Evolutionary conservation across 2,329 filamentous ascomycete genomes (phyloP).

Genomic region (Ambrosiella beaveri): DNA sequence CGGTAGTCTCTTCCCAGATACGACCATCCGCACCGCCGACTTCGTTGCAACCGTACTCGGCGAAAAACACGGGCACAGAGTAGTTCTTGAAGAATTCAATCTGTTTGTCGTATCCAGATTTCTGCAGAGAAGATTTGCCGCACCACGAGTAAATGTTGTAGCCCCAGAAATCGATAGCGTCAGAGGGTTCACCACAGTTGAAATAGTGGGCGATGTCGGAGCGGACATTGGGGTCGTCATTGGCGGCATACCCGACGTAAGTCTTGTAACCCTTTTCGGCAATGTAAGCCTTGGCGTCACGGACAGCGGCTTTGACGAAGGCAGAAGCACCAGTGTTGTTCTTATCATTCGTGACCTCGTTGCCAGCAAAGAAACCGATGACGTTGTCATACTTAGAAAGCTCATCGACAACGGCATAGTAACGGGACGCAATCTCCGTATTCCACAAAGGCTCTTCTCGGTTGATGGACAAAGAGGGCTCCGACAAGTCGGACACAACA

Average conservation of each 20-base stretch:
- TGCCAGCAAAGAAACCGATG: conserved; percentile 95
- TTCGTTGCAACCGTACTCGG: conserved; percentile 92
- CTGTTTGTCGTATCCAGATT: conserved; percentile 67
- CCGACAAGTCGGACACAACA: conserved; percentile 75
- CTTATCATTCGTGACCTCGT: conserved; percentile 80
- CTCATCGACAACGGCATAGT: conserved; percentile 67
- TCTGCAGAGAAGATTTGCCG: conserved; percentile 57
- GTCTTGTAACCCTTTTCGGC: conserved; percentile 63
- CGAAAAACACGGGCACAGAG: conserved; percentile 92
- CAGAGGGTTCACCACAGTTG: conserved; percentile 57
- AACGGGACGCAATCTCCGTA: conserved; percentile 58
- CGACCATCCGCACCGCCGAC: conserved; percentile 43
- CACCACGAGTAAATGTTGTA: conserved; percentile 99
- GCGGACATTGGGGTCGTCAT: conserved; percentile 76
- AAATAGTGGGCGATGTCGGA: conserved; percentile 77
- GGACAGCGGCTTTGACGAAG: conserved; percentile 93
- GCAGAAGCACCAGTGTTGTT: conserved; percentile 84
- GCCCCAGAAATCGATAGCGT: conserved; percentile 87
- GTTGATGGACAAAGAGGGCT: conserved; percentile 71
- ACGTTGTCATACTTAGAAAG: conserved; percentile 75
- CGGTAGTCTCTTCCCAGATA: conserved; percentile 68
- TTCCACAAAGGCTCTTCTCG: conserved; percentile 67
- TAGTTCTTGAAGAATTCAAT: conserved; percentile 77
- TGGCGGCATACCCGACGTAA: conserved; percentile 89
- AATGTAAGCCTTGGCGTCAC: conserved; percentile 92